Percentiles rank a stretch among this genome's conserved stretches.
These are phyloP conservation scores for Drosera capensis DNA, from an alignment of 148 eudicot species.

Conservation along the genomic window DNA sequence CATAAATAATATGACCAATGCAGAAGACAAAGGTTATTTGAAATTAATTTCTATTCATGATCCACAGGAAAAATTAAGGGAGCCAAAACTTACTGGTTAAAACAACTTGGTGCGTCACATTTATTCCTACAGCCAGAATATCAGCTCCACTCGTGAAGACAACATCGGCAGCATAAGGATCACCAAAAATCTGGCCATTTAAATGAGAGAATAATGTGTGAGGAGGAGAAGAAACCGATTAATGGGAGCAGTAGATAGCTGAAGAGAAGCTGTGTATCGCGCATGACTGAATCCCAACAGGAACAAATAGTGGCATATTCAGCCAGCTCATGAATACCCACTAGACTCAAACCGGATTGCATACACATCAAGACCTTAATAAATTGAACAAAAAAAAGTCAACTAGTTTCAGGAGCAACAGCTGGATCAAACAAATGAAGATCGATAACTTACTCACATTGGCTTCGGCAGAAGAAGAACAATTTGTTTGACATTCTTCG, in stretches of 20 bases:
- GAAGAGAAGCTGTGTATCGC: background rate
- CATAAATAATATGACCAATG: too few species aligned
- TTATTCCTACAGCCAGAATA: slow-evolving; percentile 72
- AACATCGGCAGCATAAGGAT: slow-evolving; percentile 93
- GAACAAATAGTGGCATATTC: too few species aligned
- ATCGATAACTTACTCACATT: slow-evolving; percentile 47
- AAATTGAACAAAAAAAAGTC: too few species aligned
- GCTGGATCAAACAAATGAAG: too few species aligned
- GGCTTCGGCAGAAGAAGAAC: slow-evolving; percentile 81
- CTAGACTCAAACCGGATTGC: too few species aligned
- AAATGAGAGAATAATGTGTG: slow-evolving; percentile 5
- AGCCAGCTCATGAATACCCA: too few species aligned
- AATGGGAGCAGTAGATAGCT: too few species aligned
- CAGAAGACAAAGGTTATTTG: too few species aligned
- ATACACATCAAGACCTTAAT: too few species aligned
- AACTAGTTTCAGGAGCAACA: too few species aligned
- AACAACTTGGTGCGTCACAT: slow-evolving; percentile 92
- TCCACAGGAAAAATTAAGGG: too few species aligned
- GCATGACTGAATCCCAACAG: background rate
- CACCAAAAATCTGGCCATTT: slow-evolving; percentile 65
- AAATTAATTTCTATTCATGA: too few species aligned
- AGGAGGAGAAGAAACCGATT: slow-evolving; percentile 3
- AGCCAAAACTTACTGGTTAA: slow-evolving; percentile 32
- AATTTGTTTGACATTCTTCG: slow-evolving; percentile 59
- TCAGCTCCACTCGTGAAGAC: slow-evolving; percentile 92